These are phyloP conservation scores for Ogataea nitratoaversa DNA, from an alignment of 805 yeast species.

Conservation along the genomic window DNA sequence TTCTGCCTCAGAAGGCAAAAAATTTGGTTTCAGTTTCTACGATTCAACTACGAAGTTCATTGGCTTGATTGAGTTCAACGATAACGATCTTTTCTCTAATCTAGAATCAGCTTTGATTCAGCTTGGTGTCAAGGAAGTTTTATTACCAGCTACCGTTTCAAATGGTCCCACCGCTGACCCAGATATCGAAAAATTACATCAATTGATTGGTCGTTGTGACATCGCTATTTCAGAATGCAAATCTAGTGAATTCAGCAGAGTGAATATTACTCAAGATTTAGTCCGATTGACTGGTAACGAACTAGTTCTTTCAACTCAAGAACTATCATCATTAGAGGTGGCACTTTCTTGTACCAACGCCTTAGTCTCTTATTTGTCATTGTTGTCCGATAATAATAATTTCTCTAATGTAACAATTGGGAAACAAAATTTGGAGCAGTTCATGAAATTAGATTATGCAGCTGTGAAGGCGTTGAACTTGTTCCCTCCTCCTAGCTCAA, in stretches of 20 bases:
- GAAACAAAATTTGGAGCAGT: slow-evolving; percentile 69
- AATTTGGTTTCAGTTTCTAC: slow-evolving; percentile 74
- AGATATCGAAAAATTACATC: slow-evolving; percentile 61
- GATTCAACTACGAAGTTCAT: slow-evolving; percentile 66
- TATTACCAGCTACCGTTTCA: slow-evolving; percentile 43
- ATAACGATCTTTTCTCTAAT: slow-evolving; percentile 83
- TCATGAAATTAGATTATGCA: slow-evolving; percentile 86
- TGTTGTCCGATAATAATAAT: slow-evolving; percentile 53
- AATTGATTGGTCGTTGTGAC: slow-evolving; percentile 74
- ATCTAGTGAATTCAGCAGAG: slow-evolving; percentile 52
- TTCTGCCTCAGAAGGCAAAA: slow-evolving; percentile 39
- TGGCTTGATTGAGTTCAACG: slow-evolving; percentile 75
- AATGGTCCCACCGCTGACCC: slow-evolving; percentile 32
- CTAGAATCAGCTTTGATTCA: slow-evolving; percentile 84
- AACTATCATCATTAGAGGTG: slow-evolving; percentile 41
- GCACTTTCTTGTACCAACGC: slow-evolving; percentile 68
- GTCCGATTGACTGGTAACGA: slow-evolving; percentile 62
- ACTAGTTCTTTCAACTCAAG: slow-evolving; percentile 51
- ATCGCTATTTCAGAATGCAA: slow-evolving; percentile 63
- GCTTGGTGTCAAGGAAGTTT: slow-evolving; percentile 80
- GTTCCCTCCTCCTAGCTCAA: slow-evolving; percentile 56
- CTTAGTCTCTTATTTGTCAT: slow-evolving; percentile 60
- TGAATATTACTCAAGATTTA: slow-evolving; percentile 76
- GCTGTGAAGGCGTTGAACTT: slow-evolving; percentile 85
- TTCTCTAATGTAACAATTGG: slow-evolving; percentile 53